phyloP scores from a whole-genome alignment of 495 filamentous ascomycete genomes.

The Aspergillus baeticus region DNA sequence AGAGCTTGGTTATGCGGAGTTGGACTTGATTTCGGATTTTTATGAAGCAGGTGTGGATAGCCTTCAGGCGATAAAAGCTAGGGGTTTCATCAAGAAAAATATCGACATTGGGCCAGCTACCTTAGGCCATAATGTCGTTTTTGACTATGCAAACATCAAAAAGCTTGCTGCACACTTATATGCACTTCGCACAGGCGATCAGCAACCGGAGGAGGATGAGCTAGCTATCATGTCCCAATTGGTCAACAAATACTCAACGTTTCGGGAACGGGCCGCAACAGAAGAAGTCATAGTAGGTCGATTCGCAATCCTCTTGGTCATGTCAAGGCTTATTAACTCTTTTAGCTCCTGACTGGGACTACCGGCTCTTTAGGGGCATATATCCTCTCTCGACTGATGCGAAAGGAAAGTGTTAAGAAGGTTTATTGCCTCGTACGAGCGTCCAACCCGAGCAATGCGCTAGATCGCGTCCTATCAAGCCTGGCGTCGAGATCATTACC shows the following conservation, averaged over 20 bases:
- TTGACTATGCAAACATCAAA: conserved; percentile 40
- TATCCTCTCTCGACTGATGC: conserved; percentile 46
- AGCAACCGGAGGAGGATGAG: conserved; percentile 28
- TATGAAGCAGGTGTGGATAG: conserved; percentile 56
- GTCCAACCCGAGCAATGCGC: conserved; percentile 32
- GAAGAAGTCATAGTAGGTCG: conserved; percentile 15
- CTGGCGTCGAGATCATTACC: conserved; percentile 39
- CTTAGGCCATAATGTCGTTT: conserved; percentile 45
- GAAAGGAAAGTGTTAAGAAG: conserved; percentile 27
- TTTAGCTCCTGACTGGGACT: conserved; percentile 52
- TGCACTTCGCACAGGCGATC: conserved; percentile 22
- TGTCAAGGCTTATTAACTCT: conserved; percentile 8
- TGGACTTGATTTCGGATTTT: conserved; percentile 38
- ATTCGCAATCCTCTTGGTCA: no score
- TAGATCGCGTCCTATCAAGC: conserved; percentile 35
- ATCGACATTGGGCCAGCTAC: conserved; percentile 31
- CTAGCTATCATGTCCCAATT: conserved; percentile 27
- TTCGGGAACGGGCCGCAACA: conserved; percentile 7
- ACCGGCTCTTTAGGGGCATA: conserved; percentile 62
- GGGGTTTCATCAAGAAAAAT: conserved; percentile 36
- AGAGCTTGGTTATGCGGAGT: conserved; percentile 22
- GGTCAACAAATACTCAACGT: conserved; percentile 36
- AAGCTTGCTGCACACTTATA: conserved; percentile 31
- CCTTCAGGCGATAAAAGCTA: conserved; percentile 50
- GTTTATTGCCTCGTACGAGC: conserved; percentile 62